phyloP scores from a whole-genome alignment of 768 basidiomycete genomes.

The Russula emetica region DNA sequence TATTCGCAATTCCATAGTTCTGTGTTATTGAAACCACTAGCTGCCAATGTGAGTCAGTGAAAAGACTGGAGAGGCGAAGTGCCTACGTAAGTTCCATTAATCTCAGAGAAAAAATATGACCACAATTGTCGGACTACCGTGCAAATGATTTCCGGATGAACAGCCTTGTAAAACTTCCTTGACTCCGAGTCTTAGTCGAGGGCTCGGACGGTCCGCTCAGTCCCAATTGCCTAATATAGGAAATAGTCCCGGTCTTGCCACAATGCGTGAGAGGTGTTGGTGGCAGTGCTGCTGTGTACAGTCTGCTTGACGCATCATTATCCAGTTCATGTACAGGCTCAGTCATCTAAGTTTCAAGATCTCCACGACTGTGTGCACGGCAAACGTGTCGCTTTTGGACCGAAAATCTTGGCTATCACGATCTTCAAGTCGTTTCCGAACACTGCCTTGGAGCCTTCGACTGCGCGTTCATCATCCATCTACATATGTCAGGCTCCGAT shows the following conservation, averaged over 20 bases:
- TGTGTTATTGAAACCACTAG: background rate
- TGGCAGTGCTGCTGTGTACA: background rate
- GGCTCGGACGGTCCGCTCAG: background rate
- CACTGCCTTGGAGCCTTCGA: slow-evolving; percentile 15
- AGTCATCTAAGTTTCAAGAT: slow-evolving; percentile 11
- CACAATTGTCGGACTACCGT: background rate
- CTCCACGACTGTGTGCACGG: slow-evolving; percentile 3
- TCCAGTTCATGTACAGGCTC: background rate
- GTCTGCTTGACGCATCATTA: background rate
- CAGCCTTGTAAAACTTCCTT: slow-evolving; percentile 19
- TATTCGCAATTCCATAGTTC: background rate
- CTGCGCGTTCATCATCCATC: slow-evolving; percentile 10
- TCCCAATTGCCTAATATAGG: slow-evolving; percentile 2
- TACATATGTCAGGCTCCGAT: slow-evolving; percentile 12
- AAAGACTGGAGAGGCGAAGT: background rate
- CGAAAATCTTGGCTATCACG: background rate
- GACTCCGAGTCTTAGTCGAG: background rate
- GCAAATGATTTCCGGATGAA: slow-evolving; percentile 16
- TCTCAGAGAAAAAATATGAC: background rate
- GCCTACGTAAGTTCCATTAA: background rate
- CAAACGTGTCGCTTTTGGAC: background rate
- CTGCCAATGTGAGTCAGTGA: too few relatives aligned
- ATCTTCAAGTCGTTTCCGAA: slow-evolving; percentile 6
- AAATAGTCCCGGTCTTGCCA: slow-evolving; percentile 13
- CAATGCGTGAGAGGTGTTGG: background rate